Evolutionary conservation across 805 yeast genomes (phyloP), one percentile per base, ranked within the genome.

Genomic region (Isabelozyma heimii): DNA sequence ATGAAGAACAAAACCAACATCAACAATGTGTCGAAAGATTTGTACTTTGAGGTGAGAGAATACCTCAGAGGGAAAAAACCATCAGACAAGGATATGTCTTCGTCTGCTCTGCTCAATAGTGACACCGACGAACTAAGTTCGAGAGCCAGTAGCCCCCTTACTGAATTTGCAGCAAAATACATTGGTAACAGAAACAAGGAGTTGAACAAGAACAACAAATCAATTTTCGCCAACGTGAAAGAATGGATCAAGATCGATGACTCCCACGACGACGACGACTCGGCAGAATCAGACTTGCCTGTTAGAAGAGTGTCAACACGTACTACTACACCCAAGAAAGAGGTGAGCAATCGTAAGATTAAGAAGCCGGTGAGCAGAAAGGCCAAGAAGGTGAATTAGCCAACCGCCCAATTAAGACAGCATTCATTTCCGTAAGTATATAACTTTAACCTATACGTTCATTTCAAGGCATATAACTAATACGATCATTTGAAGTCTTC

Each of bases 11-110:
- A 83, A 59, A 78, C 75, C 50, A 82, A 79, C 60, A 67, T 84
- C 55, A 85, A 86, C 66, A 83, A 81, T 54, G 87, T 87, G 5
- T 87, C 96, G 2, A 82, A 81, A 60, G 97, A 91, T 66, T 70
- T 91, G 45, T 91, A 91, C 65, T 84, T 87, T 53, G 96, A 91
- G 65, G 86, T 91, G 26, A 75, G 94, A 53, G 92, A 89, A 63
- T 83, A 84, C 53, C 64, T 89, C 58, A 69, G 84, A 52, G 76
- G 77, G 33, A 76, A 75, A 51, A 75, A 68, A 57, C 56, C 58
- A 15, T 56, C 62, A 14, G 59, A 59, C 42, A 54, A 62, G 46
- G 73, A 70, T 27, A 55, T 53, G 43, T 46, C 52, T 10, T 37
- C 53, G 20, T 46, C 51, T 35, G 60, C 60, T 47, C 55, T 57